Base-by-base conservation (phyloP, 768 basidiomycete species). In the Lactifluus volemus region DNA sequence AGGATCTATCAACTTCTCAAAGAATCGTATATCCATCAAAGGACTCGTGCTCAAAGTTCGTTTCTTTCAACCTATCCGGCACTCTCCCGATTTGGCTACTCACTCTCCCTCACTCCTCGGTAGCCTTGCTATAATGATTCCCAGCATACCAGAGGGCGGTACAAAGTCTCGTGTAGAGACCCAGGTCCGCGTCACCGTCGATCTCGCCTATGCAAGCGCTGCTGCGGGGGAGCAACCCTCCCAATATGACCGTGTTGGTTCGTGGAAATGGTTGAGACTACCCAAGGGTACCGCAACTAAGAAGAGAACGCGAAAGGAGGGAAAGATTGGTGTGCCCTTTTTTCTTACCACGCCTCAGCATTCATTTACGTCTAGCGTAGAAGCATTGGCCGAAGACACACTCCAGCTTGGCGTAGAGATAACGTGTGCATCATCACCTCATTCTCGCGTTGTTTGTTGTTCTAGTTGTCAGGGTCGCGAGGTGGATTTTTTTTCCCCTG, bases 81-180 rank as follows among this genome's bases (percentile, higher is more conserved):
- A 47, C 19, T 44, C 30, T 9, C 14, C 62, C 12, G 42, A 29
- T 30, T 6, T 42, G 25, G 45, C 25, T 25, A 36, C 60, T 41
- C 25, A 30, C 53, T 44, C 58, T 5, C 17, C 10, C 42, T 63
- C 41, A 34, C 4, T 34, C 21, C 41, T 54, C 25, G 39, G 17
- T 67, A 92, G 91, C 68, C 80, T 93, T 58, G 81, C 89, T 29
- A 88, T 96, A 59, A 78, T 91, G 70, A 84, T 92, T 47, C 89
- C 91, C 21, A 91, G 84, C 68, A 84, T 96, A 56, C 92, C 93
- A 5, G 82, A 84, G 67, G 75, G 77, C 48, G 93, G 92, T 29
- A 86, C 92, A 14, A 95, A 96, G 73, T 92, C 89, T 50, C 83
- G 93, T 38, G 93, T 96, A n/a, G 93, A 96, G 72, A 96, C 93